A percentile compares a stretch with the other conserved stretches of the same genome.
Evolutionary conservation across 2,329 filamentous ascomycete species (phyloP).

Genomic region (Aspergillus brunneoviolaceus): DNA sequence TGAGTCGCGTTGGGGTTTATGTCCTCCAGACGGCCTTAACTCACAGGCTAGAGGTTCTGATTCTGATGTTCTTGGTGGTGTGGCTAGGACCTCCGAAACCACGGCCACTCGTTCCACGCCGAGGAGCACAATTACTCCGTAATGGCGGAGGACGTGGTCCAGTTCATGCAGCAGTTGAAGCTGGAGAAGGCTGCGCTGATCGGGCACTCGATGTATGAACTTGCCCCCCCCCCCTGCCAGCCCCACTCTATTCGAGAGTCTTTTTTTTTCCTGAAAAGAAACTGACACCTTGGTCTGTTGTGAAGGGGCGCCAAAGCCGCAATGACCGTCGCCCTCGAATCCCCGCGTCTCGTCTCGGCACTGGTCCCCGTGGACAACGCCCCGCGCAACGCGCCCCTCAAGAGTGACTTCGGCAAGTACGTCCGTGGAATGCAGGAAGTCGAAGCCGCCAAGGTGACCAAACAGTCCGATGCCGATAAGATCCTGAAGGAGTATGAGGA

Average conservation of each 20-base stretch:
- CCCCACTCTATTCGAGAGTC: no score
- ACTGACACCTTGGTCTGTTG: not conserved
- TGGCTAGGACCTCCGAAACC: conserved; percentile 79
- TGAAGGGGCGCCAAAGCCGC: conserved; percentile 83
- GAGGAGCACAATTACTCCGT: conserved; percentile 73
- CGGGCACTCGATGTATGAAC: conserved; percentile 81
- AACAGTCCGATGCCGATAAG: conserved; percentile 73
- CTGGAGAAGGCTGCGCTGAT: conserved; percentile 75
- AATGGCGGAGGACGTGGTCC: conserved; percentile 79
- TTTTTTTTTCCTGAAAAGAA: no score
- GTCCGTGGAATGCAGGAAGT: conserved; percentile 81
- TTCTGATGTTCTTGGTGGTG: no score
- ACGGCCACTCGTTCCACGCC: conserved; percentile 83
- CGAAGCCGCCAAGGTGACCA: conserved; percentile 65
- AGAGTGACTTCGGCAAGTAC: conserved; percentile 74
- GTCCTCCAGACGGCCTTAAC: no score
- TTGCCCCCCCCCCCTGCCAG: not conserved
- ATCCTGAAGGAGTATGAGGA: conserved; percentile 74
- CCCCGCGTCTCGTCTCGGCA: conserved; percentile 65
- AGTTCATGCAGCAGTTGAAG: conserved; percentile 71
- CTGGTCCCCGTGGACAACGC: conserved; percentile 90
- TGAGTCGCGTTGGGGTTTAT: not conserved
- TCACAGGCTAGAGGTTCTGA: no score
- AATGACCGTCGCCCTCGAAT: conserved; percentile 77
- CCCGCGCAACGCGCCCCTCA: conserved; percentile 75